These are phyloP conservation scores for Psilocybe sp. DNA, from an alignment of 768 basidiomycete genomes.

Conservation along the genomic window DNA sequence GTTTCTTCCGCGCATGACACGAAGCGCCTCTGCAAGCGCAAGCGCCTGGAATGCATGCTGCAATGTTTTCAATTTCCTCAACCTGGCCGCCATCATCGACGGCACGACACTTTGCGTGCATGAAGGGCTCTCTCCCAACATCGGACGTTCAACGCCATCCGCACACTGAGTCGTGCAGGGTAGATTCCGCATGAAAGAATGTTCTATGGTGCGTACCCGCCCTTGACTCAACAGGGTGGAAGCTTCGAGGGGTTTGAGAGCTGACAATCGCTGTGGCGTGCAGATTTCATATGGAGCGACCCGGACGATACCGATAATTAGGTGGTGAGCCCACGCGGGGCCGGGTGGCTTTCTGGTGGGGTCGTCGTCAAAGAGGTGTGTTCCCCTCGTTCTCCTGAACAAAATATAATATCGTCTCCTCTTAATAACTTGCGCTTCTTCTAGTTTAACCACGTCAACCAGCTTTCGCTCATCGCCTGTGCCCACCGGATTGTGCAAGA, in stretches of 20 bases:
- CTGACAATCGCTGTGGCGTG: neutral
- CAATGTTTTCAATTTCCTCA: conserved; percentile 93
- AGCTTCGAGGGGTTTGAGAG: no score
- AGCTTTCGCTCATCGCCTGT: conserved; percentile 82
- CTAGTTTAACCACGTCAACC: conserved; percentile 92
- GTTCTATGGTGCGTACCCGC: conserved; percentile 79
- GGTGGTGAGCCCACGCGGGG: conserved; percentile 95
- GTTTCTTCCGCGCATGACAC: no score
- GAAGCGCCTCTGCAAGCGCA: no score
- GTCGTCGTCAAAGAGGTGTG: conserved; percentile 82
- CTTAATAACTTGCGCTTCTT: no score
- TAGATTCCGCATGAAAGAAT: conserved; percentile 98
- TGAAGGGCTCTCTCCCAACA: conserved; percentile 94
- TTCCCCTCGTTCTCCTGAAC: neutral
- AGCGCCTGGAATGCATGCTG: conserved; percentile 98
- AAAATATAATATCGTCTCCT: neutral
- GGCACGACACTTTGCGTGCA: conserved; percentile 92
- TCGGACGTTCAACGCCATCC: conserved; percentile 92
- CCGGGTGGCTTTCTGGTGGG: conserved; percentile 92
- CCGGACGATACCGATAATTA: conserved; percentile 94
- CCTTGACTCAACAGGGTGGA: no score
- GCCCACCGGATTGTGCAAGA: conserved; percentile 97
- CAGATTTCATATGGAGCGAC: conserved; percentile 98
- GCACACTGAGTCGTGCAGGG: conserved; percentile 90
- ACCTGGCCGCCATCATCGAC: conserved; percentile 97